These are phyloP conservation scores for Phalaenopsis aphrodite DNA, from an alignment of 106 monocot genomes.

Conservation along the genomic window DNA sequence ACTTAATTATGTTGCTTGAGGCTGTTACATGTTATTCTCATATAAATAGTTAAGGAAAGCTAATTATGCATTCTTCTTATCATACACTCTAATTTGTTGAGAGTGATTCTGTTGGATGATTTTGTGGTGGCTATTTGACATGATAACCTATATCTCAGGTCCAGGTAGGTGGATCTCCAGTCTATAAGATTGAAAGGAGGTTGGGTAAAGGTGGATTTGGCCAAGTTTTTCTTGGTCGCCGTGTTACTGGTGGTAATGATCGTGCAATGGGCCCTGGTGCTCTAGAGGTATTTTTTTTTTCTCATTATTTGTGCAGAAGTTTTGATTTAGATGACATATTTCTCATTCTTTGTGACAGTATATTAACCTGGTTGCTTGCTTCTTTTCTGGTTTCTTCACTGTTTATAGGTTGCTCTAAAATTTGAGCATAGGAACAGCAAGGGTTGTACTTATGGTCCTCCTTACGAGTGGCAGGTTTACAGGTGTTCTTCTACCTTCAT, in stretches of 20 bases:
- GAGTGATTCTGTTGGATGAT: neutral
- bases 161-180: conserved; percentile 78
- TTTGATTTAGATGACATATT: neutral
- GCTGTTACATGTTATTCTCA: neutral
- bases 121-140: neutral
- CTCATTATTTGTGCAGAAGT: neutral
- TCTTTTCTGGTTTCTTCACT: neutral
- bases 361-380: neutral
- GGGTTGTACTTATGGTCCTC: conserved; percentile 90
- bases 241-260: conserved; percentile 59
- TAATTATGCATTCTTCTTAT: neutral
- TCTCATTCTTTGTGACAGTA: neutral
- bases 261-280: conserved; percentile 50
- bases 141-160: conserved; percentile 33
- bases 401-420: conserved; percentile 62
- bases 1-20: neutral
- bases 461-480: conserved; percentile 94
- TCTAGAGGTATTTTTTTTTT: conserved; percentile 50
- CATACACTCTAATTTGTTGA: neutral
- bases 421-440: conserved; percentile 85
- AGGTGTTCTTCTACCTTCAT: conserved; percentile 22
- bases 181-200: conserved; percentile 75
- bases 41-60: neutral
- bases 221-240: conserved; percentile 92
- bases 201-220: conserved; percentile 97